These are phyloP conservation scores for Cladosporium cucumerinum DNA, from an alignment of 2,329 filamentous ascomycete genomes.

Conservation along the genomic window DNA sequence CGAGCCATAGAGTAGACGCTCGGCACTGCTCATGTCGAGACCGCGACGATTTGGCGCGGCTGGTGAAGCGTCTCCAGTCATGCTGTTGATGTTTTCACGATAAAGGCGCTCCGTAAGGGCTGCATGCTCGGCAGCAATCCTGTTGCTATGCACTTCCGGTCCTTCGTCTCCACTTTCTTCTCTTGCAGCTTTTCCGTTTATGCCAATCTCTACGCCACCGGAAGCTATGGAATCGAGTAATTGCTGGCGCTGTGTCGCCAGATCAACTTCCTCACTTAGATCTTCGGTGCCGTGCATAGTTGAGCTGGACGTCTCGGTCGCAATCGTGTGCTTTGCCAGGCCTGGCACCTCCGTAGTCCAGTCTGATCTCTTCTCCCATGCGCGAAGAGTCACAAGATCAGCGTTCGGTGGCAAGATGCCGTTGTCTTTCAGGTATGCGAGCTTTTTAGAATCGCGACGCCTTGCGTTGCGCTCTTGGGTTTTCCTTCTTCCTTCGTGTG, in stretches of 20 bases:
- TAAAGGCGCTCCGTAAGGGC: background rate
- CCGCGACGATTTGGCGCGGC: conserved; percentile 24
- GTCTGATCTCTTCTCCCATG: conserved; percentile 24
- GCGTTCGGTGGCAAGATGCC: conserved; percentile 48
- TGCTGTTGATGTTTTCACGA: background rate
- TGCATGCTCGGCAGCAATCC: background rate
- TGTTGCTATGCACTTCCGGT: conserved; percentile 23
- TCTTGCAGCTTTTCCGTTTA: conserved; percentile 11
- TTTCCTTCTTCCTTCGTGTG: conserved; percentile 42
- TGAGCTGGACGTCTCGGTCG: conserved; percentile 1
- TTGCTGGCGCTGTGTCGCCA: conserved; percentile 33
- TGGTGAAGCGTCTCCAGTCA: background rate
- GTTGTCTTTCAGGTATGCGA: conserved; percentile 52
- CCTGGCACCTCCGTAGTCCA: conserved; percentile 26
- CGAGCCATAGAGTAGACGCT: conserved; percentile 68
- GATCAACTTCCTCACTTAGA: conserved; percentile 24
- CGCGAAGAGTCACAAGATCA: conserved; percentile 47
- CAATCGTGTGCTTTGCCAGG: background rate
- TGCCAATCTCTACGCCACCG: conserved; percentile 50
- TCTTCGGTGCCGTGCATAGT: conserved; percentile 20
- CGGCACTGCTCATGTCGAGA: conserved; percentile 60
- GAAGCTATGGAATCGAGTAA: conserved; percentile 51
- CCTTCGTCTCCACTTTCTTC: conserved; percentile 22
- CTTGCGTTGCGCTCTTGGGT: conserved; percentile 58
- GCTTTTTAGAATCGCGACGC: conserved; percentile 47